Base-by-base conservation (phyloP, 2,329 filamentous ascomycete genomes). In the Penicillium glabrum region DNA sequence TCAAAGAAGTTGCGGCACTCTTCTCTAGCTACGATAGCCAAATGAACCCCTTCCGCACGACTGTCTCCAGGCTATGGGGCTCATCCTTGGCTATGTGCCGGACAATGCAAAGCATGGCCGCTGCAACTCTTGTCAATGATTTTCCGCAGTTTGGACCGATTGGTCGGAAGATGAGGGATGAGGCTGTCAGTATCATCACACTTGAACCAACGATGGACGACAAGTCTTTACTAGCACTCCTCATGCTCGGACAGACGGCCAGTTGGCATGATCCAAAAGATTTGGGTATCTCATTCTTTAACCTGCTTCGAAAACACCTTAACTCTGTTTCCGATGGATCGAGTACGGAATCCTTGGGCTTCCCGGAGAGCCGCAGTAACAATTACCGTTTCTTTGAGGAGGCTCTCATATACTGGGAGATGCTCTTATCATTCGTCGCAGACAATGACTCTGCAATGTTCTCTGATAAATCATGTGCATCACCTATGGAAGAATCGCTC, bases 11-110 rank as follows among this genome's bases (percentile, higher is more conserved):
- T 3, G 85, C 83, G 48, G 80, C 78, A 3, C 71, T 87, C 10
- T 87, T 85, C 67, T 87, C 85, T n/a, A 85, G 82, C 57, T 88
- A 86, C 63, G 85, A 87, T 68, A 86, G 84, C 21, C 75, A 79
- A 13, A 77, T 86, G 61, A 88, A 87, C 61, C 83, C 84, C 0
- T 87, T 86, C 61, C 76, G 85, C 37, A 82, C 80, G 1, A 83
- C 83, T 0, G 82, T 87, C 13, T 80, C 79, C 5, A 80, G 80
- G 23, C 75, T 86, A 2, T 86, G 83, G 79, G 77, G 82, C 41
- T 80, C 79, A n/a, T 85, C 83, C 0, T 74, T 81, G 19, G 82
- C 83, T 0, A 83, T 86, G 50, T 84, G 82, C 63, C 84, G 82
- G 46, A 83, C 83, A 2, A 84, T 86, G 46, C 84, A 86, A 62